Conservation (phyloP, 2,329 filamentous ascomycete genomes). For the Ophiostoma perfectum region DNA sequence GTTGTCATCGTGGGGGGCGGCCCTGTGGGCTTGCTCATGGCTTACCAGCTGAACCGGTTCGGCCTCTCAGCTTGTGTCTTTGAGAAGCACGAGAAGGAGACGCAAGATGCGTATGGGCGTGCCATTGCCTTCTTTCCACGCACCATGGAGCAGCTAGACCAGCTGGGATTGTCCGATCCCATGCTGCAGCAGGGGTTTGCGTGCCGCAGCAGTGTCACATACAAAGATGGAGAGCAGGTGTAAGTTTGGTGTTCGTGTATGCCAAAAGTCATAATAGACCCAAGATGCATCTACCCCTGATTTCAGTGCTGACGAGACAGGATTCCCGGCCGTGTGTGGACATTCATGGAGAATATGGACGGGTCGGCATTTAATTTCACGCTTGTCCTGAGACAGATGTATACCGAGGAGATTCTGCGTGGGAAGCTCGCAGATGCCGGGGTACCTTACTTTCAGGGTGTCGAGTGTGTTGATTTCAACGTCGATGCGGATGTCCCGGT, state of each 20-base stretch:
- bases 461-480: slow-evolving; percentile 36
- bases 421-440: slow-evolving; percentile 36
- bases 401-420: slow-evolving; percentile 49
- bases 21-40: slow-evolving; percentile 42
- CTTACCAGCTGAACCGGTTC: slow-evolving; percentile 42
- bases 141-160: slow-evolving; percentile 48
- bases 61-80: slow-evolving; percentile 42
- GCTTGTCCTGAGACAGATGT: slow-evolving; percentile 51
- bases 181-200: slow-evolving; percentile 50
- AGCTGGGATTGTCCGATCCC: slow-evolving; percentile 44
- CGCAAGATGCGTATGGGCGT: slow-evolving; percentile 48
- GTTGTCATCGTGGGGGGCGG: slow-evolving; percentile 42
- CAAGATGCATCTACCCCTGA: no score
- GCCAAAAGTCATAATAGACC: no score
- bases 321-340: slow-evolving; percentile 42
- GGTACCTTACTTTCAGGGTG: slow-evolving; percentile 32
- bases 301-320: background rate
- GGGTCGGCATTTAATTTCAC: slow-evolving; percentile 49
- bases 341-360: slow-evolving; percentile 49
- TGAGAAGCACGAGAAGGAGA: slow-evolving; percentile 44
- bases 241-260: background rate
- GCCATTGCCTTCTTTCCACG: slow-evolving; percentile 51
- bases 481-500: slow-evolving; percentile 65
- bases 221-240: slow-evolving; percentile 43
- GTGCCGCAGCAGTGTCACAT: slow-evolving; percentile 45